Evolutionary conservation across 2,329 filamentous ascomycete genomes (phyloP).

Genomic region (Cytospora piceae): DNA sequence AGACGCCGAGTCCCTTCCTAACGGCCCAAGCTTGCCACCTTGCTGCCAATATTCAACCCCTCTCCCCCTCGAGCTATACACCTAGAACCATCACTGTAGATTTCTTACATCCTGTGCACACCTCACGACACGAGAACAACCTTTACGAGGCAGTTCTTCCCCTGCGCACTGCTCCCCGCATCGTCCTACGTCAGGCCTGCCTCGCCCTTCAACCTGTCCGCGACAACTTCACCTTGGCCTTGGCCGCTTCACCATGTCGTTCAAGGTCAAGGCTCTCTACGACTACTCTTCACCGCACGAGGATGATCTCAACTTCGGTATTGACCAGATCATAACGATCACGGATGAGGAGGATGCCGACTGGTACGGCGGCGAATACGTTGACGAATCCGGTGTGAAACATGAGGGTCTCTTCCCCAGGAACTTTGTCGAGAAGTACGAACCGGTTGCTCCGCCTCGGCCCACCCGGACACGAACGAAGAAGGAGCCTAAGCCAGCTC

Average conservation of each 20-base stretch:
- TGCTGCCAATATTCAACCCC: neutral
- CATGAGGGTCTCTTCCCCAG: slow-evolving; percentile 88
- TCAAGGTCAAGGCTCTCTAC: slow-evolving; percentile 95
- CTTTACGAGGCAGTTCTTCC: slow-evolving; percentile 5
- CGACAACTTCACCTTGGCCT: slow-evolving; percentile 18
- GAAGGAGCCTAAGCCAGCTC: slow-evolving; percentile 53
- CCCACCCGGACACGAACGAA: slow-evolving; percentile 75
- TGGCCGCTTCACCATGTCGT: slow-evolving; percentile 65
- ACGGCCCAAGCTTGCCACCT: slow-evolving; percentile 14
- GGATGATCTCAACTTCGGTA: slow-evolving; percentile 86
- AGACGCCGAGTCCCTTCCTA: slow-evolving; percentile 13
- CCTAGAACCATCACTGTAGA: slow-evolving; percentile 11
- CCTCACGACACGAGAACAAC: neutral
- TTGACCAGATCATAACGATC: slow-evolving; percentile 90
- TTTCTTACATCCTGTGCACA: slow-evolving; percentile 2
- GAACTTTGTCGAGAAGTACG: slow-evolving; percentile 97
- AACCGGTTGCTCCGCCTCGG: slow-evolving; percentile 86
- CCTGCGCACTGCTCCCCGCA: slow-evolving; percentile 11
- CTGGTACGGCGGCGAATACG: slow-evolving; percentile 91
- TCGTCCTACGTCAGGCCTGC: slow-evolving; percentile 20
- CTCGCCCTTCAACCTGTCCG: slow-evolving; percentile 17
- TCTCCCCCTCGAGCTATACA: neutral
- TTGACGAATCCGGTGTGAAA: slow-evolving; percentile 73
- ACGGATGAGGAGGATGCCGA: slow-evolving; percentile 91
- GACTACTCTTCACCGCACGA: slow-evolving; percentile 93